These are phyloP conservation scores for Megacollybia marginata DNA, from an alignment of 768 basidiomycete species.

Conservation along the genomic window DNA sequence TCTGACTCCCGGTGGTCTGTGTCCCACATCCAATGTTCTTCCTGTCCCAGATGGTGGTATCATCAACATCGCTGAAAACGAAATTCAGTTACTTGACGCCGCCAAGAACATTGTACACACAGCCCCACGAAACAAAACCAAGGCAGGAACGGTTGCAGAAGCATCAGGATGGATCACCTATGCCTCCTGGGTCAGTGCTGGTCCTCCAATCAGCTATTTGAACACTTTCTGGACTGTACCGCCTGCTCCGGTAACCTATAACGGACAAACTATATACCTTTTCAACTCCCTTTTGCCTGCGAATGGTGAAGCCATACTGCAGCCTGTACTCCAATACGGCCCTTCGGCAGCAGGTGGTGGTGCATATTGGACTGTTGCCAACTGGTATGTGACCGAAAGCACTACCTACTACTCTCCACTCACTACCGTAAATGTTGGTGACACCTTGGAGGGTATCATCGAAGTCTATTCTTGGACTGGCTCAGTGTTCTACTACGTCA, in stretches of 20 bases:
- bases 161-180: too few species aligned
- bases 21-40: too few species aligned
- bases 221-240: too few species aligned
- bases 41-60: constrained; percentile 7
- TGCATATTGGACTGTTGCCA: too few species aligned
- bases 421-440: not conserved
- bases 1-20: too few species aligned
- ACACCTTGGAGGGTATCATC: constrained; percentile 10
- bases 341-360: too few species aligned
- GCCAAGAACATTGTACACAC: constrained; percentile 4
- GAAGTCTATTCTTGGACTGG: constrained; percentile 8
- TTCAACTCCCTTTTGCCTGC: too few species aligned
- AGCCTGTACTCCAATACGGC: too few species aligned
- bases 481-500: constrained; percentile 6
- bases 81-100: constrained; percentile 7
- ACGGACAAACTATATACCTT: constrained; percentile 9
- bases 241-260: constrained; percentile 7
- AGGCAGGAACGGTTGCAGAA: not conserved
- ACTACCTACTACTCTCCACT: not conserved
- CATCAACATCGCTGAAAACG: constrained; percentile 6
- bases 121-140: not conserved
- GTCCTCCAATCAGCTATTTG: too few species aligned
- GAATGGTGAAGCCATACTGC: constrained; percentile 3
- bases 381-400: constrained; percentile 5
- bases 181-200: too few species aligned